Conservation (phyloP, 2,329 filamentous ascomycete genomes). For the Fusarium oxysporum region DNA sequence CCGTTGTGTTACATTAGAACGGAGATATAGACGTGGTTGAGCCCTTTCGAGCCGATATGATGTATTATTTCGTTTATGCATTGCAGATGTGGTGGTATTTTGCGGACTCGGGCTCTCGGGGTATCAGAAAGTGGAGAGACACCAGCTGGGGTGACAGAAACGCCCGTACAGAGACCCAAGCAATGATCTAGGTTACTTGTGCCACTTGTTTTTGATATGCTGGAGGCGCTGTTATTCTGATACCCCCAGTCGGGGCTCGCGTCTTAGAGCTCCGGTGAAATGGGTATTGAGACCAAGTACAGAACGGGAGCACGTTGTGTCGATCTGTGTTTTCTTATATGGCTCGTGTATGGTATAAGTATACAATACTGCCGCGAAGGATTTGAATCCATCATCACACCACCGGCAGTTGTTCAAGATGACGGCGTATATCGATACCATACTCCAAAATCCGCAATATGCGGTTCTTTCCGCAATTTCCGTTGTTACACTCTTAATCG, state of each 20-base stretch:
- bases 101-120: background rate
- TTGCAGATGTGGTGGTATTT: background rate
- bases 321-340: background rate
- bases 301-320: background rate
- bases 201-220: background rate
- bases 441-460: background rate
- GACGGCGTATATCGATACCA: background rate
- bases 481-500: background rate
- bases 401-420: background rate
- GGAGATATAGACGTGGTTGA: background rate
- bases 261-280: background rate
- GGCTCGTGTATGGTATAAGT: background rate
- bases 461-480: background rate
- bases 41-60: background rate
- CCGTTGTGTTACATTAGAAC: rapidly evolving
- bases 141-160: rapidly evolving
- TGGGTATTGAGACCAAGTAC: rapidly evolving
- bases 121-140: background rate
- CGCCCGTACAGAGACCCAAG: rapidly evolving
- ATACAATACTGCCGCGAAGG: background rate
- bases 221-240: rapidly evolving
- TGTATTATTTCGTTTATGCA: background rate
- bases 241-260: background rate
- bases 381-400: background rate
- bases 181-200: rapidly evolving